Evolutionary conservation across 2,329 filamentous ascomycete genomes (phyloP).

Genomic region (Talaromyces funiculosus): DNA sequence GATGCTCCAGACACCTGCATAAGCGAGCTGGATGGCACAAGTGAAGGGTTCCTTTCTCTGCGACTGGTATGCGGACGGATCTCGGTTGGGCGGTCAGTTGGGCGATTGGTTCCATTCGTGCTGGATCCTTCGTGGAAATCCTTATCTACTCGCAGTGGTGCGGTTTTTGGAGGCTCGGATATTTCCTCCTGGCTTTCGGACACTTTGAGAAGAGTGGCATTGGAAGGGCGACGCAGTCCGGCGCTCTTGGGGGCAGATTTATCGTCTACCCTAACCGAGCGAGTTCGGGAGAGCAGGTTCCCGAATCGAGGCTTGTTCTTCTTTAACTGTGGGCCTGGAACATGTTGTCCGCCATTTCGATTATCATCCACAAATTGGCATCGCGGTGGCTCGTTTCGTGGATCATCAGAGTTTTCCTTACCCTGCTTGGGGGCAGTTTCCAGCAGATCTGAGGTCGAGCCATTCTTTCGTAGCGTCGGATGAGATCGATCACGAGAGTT

Average conservation of each 20-base stretch:
- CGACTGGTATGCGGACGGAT: conserved; percentile 24
- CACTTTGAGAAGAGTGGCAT: conserved; percentile 29
- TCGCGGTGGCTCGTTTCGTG: conserved; percentile 20
- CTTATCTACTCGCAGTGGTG: conserved; percentile 62
- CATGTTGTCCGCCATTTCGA: neutral
- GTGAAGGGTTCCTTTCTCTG: conserved; percentile 30
- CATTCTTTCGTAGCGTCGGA: conserved; percentile 32
- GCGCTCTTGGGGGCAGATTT: conserved; percentile 26
- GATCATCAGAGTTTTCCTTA: conserved; percentile 19
- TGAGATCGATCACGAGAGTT: conserved; percentile 41
- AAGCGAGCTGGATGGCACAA: conserved; percentile 43
- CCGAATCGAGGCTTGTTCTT: conserved; percentile 43
- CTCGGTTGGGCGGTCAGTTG: conserved; percentile 58
- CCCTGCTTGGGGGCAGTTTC: conserved; percentile 25
- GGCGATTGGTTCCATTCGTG: conserved; percentile 62
- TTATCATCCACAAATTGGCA: conserved; percentile 24
- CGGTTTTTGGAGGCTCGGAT: conserved; percentile 52
- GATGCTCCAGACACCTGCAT: conserved; percentile 51
- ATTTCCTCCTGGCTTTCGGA: conserved; percentile 18
- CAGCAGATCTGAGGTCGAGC: conserved; percentile 40
- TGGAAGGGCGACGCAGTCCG: conserved; percentile 34
- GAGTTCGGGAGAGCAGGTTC: conserved; percentile 40
- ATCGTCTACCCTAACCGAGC: conserved; percentile 42
- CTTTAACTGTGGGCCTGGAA: conserved; percentile 22
- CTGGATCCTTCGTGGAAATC: conserved; percentile 63